phyloP scores from a whole-genome alignment of 768 basidiomycete species.

The Pleurotus eryngii region DNA sequence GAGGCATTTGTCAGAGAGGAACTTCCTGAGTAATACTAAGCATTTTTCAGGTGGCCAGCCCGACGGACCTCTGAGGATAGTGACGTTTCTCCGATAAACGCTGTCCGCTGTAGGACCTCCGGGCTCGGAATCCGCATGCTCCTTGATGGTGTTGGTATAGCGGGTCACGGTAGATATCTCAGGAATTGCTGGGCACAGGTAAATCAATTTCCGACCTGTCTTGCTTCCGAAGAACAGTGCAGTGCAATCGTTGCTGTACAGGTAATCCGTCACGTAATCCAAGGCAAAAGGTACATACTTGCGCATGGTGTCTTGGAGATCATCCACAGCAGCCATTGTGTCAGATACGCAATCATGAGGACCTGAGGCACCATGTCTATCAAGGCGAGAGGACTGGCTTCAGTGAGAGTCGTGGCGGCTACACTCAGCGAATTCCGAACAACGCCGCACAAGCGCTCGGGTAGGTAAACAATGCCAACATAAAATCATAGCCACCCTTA shows the following conservation, averaged over 20 bases:
- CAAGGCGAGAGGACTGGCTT: slow-evolving; percentile 61
- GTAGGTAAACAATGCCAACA: background rate
- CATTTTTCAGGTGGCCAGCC: background rate
- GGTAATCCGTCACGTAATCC: background rate
- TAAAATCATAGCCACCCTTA: background rate
- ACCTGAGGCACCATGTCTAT: background rate
- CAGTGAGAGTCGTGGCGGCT: slow-evolving; percentile 88
- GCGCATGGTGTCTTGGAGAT: background rate
- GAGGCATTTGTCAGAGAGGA: no score
- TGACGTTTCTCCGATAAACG: background rate
- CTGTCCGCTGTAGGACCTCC: background rate
- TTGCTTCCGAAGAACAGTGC: slow-evolving; percentile 5
- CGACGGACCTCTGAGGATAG: background rate
- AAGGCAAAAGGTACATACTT: background rate
- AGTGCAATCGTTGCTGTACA: slow-evolving; percentile 26
- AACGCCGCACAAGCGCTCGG: background rate
- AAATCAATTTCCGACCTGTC: slow-evolving; percentile 4
- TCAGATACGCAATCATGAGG: background rate
- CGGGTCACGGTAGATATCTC: background rate
- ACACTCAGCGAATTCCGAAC: slow-evolving; percentile 4
- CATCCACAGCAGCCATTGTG: background rate
- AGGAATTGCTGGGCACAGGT: background rate
- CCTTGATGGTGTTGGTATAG: background rate
- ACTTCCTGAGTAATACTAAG: no score
- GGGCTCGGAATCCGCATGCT: background rate